Base-by-base conservation (phyloP, 352 stramenopile species). In the Globisporangium ultimum region DNA sequence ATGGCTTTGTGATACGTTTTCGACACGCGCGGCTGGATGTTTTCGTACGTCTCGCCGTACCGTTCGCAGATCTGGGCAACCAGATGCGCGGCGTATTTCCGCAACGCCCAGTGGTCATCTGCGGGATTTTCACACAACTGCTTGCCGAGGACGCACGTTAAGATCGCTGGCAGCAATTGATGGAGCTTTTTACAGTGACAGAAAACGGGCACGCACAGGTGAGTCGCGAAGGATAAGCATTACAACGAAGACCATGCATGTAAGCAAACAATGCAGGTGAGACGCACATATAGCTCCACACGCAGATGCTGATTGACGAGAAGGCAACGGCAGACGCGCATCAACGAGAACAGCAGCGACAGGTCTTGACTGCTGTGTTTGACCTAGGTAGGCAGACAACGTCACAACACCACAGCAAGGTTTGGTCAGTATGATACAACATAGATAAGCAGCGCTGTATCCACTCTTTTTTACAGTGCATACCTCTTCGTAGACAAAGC, bases 71-170 rank as follows among this genome's bases (percentile, higher is more conserved):
- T 93, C 58, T 93, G 79, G 24, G 87, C 86, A 21, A 94, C 76
- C 41, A 95, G 60, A 15, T 88, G 80, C 14, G 87, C 84, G 0
- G 83, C 81, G 52, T 93, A 93, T 60, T 91, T 88, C 53, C 95
- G 87, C 24, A 98, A 60, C 3, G 80, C 80, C 92, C 93, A 98
- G 64, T 98, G 91, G 64, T 97, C 84, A 38, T 94, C 76, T 15
- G 83, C 68, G 11, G 87, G 74, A 56, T 89, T 90, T 50, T 90
- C 87, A 56, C 89, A 97, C 7, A 98, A 65, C 53, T 94, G 87
- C 56, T 89, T 87, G 14, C 91, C 89, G 18, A 98, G 76, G 21
- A 98, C 84, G 57, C 91, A 97, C 40, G 93, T 98, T 54, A 98
- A 71, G 28, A 98, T 91, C 36, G 91, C 81, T 21, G 91, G 91